Evolutionary conservation across 305 asterid genomes (phyloP), one percentile per base, ranked within the genome.

Genomic region (Euphrasia arctica): DNA sequence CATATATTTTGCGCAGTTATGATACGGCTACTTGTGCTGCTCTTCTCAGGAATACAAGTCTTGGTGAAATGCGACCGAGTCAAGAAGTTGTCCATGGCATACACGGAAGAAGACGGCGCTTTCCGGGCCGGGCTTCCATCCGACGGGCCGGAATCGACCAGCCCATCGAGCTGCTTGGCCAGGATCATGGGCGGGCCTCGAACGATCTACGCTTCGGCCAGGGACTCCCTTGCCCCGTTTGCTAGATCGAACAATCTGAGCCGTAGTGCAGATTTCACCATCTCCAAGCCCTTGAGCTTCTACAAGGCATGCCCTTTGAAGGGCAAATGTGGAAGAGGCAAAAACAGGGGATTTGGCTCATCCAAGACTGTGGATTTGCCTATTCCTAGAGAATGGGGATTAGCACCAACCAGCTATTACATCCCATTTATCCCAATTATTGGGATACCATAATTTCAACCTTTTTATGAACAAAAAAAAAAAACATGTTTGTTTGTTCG

Each of bases 101-200:
- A 83, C 68, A 85, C 95, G 51, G 70, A 65, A 54, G 61, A 67
- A 77, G 86, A 85, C 64, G 98, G 98, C 11, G 58, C 70, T 14
- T 89, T 87, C 63, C 74, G 65, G 70, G 66, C 90, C 1, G 67
- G 63, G 29, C 78, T 87, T 66, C 86, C 90, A 2, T 69, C 73
- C 8, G 92, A 78, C 66, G 58, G 52, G 14, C 36, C 69, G 45
- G 22, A 66, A 52, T 51, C 73, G 18, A 9, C 60, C 0, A 28
- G 18, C 54, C 62, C 89, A 1, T 28, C 58, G 3, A 74, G 77
- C 66, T 92, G 98, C 73, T 31, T 60, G 74, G 93, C 91, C 63
- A 87, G 78, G 85, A 84, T 89, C 59, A 73, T 85, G 75, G 98
- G 98, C 69, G 96, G 94, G 42, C 84, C 95, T n/a, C 54, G 69